Evolutionary conservation across 768 basidiomycete genomes (phyloP), one percentile per base, ranked within the genome.

Genomic region (Rubroboletus satanas): DNA sequence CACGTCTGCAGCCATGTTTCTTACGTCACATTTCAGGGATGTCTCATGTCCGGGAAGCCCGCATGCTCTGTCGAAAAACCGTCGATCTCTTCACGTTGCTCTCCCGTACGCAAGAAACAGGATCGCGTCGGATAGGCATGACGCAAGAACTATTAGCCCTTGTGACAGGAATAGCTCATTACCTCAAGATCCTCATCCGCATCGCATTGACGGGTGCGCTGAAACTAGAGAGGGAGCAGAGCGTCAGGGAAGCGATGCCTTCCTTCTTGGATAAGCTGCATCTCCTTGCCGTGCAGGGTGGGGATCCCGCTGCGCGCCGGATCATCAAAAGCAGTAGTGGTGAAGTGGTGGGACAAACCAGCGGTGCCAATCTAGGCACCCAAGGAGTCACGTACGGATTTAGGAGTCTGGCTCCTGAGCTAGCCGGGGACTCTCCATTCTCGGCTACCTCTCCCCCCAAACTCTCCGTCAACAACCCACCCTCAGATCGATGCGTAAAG

Each of bases 91-190:
- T 99, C 74, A 97, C 93, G 18, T 77, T 98, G 36, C 77, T 99
- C 45, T 98, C 96, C 7, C 93, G 95, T 71, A 95, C 93, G 23
- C 93, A 96, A 71, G 92, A 96, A 70, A 90, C 92, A 4, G 91
- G 90, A 35, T 83, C 90, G 12, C 85, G 90, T 55, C 78, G 92
- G 63, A 93, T 93, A 85, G 91, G 90, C 49, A 95, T 98, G 87
- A 98, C 95, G 17, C 92, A 98, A 72, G 97, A 98, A 64, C 78
- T 99, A 12, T 84, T 98, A 35, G 93, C 95, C 17, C 84, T 99
- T 45, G 97, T 99, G 59, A 99, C 97, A 0, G 96, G 97, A n/a
- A 80, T 99, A 35, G 97, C 97, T 6, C 97, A 99, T 73, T 98
- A 99, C 73, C 86, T 99, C 68, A 99, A 99, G 77, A 98, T 99